Percentiles rank a stretch among this genome's conserved stretches.
These are phyloP conservation scores for Malus asiatica DNA, from an alignment of 306 rosid genomes.

Conservation along the genomic window DNA sequence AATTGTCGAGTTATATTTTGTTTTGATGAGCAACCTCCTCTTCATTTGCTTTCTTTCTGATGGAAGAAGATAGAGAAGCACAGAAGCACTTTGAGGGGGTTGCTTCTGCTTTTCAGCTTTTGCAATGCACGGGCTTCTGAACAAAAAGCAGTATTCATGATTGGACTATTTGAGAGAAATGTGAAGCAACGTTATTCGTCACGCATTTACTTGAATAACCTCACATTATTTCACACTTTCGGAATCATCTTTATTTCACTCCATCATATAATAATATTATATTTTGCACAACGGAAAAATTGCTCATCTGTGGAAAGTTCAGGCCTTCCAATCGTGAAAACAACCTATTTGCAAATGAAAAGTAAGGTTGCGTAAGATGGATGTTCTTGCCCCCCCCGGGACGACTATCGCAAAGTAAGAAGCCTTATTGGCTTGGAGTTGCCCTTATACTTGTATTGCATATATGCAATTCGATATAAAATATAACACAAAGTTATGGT, in stretches of 20 bases:
- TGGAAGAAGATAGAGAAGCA: slow-evolving; percentile 6
- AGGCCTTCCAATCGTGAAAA: rapidly evolving
- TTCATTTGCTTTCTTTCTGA: background rate
- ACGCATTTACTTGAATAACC: background rate
- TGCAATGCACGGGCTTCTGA: slow-evolving; percentile 20
- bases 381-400: no score
- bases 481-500: background rate
- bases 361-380: no score
- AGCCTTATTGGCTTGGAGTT: no score
- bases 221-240: background rate
- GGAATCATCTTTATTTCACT: background rate
- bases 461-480: background rate
- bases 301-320: no score
- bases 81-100: background rate
- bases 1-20: no score
- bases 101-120: slow-evolving; percentile 23
- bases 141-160: background rate
- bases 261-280: background rate
- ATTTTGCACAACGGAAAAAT: no score
- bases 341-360: no score
- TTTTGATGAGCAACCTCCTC: background rate
- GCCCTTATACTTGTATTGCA: background rate
- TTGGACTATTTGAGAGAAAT: background rate
- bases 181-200: slow-evolving; percentile 8
- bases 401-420: no score